Evolutionary conservation across 257 asterid species (phyloP).

Genomic region (Jasminum sambac): DNA sequence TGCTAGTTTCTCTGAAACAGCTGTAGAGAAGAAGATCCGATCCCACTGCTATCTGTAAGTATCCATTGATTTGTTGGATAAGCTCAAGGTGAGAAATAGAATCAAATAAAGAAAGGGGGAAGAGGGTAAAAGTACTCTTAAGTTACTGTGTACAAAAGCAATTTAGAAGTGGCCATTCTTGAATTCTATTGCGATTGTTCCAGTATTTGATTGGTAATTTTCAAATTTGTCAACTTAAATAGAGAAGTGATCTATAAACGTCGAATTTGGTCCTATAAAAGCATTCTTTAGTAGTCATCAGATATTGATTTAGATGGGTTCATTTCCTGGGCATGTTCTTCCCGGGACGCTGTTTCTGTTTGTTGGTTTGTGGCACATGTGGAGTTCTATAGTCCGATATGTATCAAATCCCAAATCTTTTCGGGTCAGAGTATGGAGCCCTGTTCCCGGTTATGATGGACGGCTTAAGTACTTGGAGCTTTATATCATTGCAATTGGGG

Average conservation of each 20-base stretch:
- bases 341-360: constrained; percentile 88
- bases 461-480: constrained; percentile 84
- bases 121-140: neutral
- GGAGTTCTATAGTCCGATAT: constrained; percentile 75
- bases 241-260: neutral
- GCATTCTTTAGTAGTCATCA: neutral
- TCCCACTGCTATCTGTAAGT: neutral
- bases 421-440: constrained; percentile 84
- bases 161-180: neutral
- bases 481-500: constrained; percentile 75
- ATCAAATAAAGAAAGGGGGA: neutral
- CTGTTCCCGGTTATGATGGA: constrained; percentile 77
- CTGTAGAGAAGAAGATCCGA: constrained; percentile 6
- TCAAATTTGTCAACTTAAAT: neutral
- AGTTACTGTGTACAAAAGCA: neutral
- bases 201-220: constrained; percentile 6
- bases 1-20: constrained; percentile 21
- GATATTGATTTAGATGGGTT: constrained; percentile 58
- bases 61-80: neutral
- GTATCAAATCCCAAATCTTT: constrained; percentile 66
- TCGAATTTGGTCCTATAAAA: neutral
- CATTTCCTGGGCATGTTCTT: constrained; percentile 86
- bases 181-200: constrained; percentile 16
- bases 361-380: constrained; percentile 89
- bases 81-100: neutral